Percentiles rank a stretch among this genome's conserved stretches.
phyloP scores from a whole-genome alignment of 2,329 filamentous ascomycete species.

The Penicillium capsulatum region DNA sequence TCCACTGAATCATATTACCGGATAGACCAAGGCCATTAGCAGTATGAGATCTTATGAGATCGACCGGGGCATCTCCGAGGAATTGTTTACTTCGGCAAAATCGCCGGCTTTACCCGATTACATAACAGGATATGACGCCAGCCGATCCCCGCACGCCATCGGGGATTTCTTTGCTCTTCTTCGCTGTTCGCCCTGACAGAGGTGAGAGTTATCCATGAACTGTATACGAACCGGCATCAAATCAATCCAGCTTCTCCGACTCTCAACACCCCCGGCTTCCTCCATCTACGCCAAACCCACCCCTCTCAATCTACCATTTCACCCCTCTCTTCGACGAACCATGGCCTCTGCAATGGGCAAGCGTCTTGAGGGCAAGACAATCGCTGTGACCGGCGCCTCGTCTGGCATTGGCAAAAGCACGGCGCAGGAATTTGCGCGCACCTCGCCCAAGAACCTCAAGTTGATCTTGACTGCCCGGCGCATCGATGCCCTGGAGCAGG shows the following conservation, averaged over 20 bases:
- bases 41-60: too few relatives aligned
- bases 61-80: not conserved
- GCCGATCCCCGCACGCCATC: conserved; percentile 18
- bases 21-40: too few relatives aligned
- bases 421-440: conserved; percentile 90
- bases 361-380: conserved; percentile 87
- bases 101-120: conserved; percentile 11
- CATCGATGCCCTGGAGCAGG: conserved; percentile 68
- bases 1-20: too few relatives aligned
- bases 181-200: conserved; percentile 2
- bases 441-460: conserved; percentile 71
- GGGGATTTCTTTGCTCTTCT: conserved; percentile 12
- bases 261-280: conserved; percentile 9
- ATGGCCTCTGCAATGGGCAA: conserved; percentile 69
- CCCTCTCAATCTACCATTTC: conserved; percentile 18
- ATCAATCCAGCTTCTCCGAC: conserved; percentile 25
- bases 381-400: conserved; percentile 86
- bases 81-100: too few relatives aligned
- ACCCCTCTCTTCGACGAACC: conserved; percentile 37
- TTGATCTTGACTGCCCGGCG: conserved; percentile 86
- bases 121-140: conserved; percentile 20
- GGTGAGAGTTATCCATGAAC: conserved; percentile 25
- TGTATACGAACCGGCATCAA: conserved; percentile 17
- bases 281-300: conserved; percentile 18
- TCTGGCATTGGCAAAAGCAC: conserved; percentile 75